A percentile compares a stretch with the other conserved stretches of the same genome.
phyloP scores from a whole-genome alignment of 495 filamentous ascomycete genomes.

The Hypoxylon fragiforme region DNA sequence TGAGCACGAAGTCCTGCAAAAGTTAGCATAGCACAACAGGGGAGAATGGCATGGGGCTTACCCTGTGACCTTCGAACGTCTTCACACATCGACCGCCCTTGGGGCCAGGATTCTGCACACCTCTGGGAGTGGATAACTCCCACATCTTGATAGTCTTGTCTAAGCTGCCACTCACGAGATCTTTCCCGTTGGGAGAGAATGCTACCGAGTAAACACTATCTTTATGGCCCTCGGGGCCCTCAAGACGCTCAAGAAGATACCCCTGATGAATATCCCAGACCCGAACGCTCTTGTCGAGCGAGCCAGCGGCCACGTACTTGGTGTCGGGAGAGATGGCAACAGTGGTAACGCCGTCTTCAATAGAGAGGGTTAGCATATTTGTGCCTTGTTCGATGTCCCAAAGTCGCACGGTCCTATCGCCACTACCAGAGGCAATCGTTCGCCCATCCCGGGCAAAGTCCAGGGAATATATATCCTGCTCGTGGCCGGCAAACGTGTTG shows the following conservation, averaged over 20 bases:
- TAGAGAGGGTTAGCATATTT: slow-evolving; percentile 74
- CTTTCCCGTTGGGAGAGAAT: slow-evolving; percentile 84
- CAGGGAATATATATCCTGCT: slow-evolving; percentile 93
- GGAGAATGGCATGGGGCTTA: slow-evolving; percentile 46
- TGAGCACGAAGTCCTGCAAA: slow-evolving; percentile 82
- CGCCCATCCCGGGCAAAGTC: slow-evolving; percentile 87
- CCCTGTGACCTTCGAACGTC: slow-evolving; percentile 90
- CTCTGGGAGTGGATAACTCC: slow-evolving; percentile 75
- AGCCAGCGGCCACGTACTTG: slow-evolving; percentile 83
- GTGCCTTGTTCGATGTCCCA: slow-evolving; percentile 82
- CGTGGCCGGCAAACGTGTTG: slow-evolving; percentile 81
- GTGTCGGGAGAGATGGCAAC: slow-evolving; percentile 90
- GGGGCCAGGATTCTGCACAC: slow-evolving; percentile 60
- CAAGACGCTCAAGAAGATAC: slow-evolving; percentile 80
- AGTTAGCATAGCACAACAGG: slow-evolving; percentile 29
- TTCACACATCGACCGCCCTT: slow-evolving; percentile 82
- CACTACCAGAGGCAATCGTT: slow-evolving; percentile 85
- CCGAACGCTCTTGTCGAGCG: slow-evolving; percentile 85
- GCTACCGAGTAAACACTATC: slow-evolving; percentile 93
- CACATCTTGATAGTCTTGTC: slow-evolving; percentile 97
- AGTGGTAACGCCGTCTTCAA: slow-evolving; percentile 89
- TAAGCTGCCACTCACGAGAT: slow-evolving; percentile 85
- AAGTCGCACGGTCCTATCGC: slow-evolving; percentile 83
- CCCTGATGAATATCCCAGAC: slow-evolving; percentile 85
- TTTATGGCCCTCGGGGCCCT: slow-evolving; percentile 85